Percentiles rank a stretch among this genome's conserved stretches.
These are phyloP conservation scores for Suhomyces bokatorum DNA, from an alignment of 1,139 yeast species.

Conservation along the genomic window DNA sequence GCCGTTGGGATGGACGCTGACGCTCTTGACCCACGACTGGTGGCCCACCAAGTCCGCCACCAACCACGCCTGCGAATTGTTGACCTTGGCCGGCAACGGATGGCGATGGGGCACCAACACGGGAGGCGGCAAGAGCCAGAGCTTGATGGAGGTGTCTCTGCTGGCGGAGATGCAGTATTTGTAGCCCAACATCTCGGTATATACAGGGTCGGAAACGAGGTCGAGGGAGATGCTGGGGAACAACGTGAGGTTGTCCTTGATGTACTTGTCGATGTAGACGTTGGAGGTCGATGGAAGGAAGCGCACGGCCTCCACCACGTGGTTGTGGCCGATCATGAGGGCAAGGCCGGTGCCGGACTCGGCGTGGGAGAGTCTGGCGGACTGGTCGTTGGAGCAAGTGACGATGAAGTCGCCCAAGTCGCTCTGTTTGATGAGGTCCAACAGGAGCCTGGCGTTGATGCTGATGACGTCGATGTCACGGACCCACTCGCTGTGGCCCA, in stretches of 20 bases:
- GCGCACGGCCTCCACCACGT: conserved; percentile 75
- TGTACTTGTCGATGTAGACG: conserved; percentile 49
- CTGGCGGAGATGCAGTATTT: conserved; percentile 79
- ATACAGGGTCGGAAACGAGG: conserved; percentile 27
- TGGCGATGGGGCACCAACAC: conserved; percentile 51
- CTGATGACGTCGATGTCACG: conserved; percentile 54
- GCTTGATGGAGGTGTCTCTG: conserved; percentile 70
- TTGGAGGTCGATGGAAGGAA: conserved; percentile 63
- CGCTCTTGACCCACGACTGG: conserved; percentile 80
- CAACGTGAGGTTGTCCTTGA: conserved; percentile 32
- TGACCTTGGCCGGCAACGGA: conserved; percentile 54
- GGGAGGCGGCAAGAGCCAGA: conserved; percentile 78
- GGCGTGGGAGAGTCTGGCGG: conserved; percentile 63
- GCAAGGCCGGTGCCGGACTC: conserved; percentile 70
- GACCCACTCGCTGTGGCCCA: conserved; percentile 91
- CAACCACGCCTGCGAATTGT: conserved; percentile 61
- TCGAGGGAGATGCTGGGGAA: conserved; percentile 40
- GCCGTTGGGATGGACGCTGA: conserved; percentile 76
- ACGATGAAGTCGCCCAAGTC: conserved; percentile 56
- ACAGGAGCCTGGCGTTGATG: conserved; percentile 18
- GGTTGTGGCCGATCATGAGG: conserved; percentile 73
- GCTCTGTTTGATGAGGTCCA: conserved; percentile 13
- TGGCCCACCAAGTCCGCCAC: conserved; percentile 67
- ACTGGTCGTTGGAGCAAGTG: conserved; percentile 82
- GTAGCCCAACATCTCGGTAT: conserved; percentile 48